These are phyloP conservation scores for Cyclotella atomus DNA, from an alignment of 108 stramenopile genomes.

Conservation along the genomic window DNA sequence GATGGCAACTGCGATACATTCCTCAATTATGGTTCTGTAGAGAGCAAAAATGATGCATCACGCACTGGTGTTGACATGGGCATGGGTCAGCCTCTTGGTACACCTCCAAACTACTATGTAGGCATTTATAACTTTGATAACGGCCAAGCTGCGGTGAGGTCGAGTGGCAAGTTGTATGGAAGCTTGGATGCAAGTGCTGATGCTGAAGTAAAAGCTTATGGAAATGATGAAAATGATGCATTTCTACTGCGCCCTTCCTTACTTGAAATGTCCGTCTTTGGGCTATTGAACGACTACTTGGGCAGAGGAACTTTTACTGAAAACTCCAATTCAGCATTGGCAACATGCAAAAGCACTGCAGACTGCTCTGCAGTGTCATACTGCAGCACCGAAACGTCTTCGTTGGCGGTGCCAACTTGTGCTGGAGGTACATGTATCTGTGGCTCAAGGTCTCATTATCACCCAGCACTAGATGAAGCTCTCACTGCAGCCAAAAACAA, in stretches of 20 bases:
- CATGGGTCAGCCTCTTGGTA: slow-evolving; percentile 56
- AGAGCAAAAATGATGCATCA: slow-evolving; percentile 57
- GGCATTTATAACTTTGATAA: slow-evolving; percentile 67
- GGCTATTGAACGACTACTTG: slow-evolving; percentile 74
- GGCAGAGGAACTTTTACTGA: slow-evolving; percentile 59
- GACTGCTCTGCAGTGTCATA: slow-evolving; percentile 73
- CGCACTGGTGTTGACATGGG: slow-evolving; percentile 64
- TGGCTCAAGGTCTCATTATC: slow-evolving; percentile 76
- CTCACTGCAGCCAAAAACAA: slow-evolving; percentile 63
- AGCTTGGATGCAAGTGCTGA: slow-evolving; percentile 25
- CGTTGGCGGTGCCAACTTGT: slow-evolving; percentile 59
- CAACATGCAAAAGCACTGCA: slow-evolving; percentile 52
- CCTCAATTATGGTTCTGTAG: slow-evolving; percentile 61
- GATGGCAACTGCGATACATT: slow-evolving; percentile 73
- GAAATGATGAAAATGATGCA: slow-evolving; percentile 60
- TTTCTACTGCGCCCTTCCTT: slow-evolving; percentile 65
- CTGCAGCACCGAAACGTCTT: slow-evolving; percentile 48
- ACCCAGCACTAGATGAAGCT: slow-evolving; percentile 81
- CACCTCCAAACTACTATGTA: slow-evolving; percentile 79
- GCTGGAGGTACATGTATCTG: slow-evolving; percentile 68
- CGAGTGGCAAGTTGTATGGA: slow-evolving; percentile 71
- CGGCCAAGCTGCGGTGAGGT: slow-evolving; percentile 83
- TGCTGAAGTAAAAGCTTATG: slow-evolving; percentile 48
- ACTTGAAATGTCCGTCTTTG: slow-evolving; percentile 69
- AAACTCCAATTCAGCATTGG: slow-evolving; percentile 5